phyloP scores from a whole-genome alignment of 83 land plant genomes.

The Picea mariana region DNA sequence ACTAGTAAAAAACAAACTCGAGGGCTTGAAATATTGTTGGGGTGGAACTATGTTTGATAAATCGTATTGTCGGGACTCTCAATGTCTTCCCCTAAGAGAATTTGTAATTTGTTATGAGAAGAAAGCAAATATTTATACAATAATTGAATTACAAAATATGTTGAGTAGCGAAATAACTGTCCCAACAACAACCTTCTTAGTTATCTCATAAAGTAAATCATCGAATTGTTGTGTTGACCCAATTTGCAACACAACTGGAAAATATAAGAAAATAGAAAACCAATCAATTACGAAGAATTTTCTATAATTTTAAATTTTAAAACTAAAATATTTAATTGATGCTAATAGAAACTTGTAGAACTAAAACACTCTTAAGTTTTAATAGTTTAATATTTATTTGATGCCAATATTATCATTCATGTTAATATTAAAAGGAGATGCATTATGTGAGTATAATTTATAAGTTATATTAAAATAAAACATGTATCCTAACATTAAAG shows the following conservation, averaged over 20 bases:
- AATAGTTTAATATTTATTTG: too few relatives aligned
- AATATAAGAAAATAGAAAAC: too few relatives aligned
- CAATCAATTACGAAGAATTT: too few relatives aligned
- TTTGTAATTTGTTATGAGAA: neutral
- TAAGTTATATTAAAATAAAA: too few relatives aligned
- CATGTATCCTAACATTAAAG: too few relatives aligned
- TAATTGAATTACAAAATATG: neutral
- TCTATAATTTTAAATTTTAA: too few relatives aligned
- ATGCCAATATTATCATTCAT: too few relatives aligned
- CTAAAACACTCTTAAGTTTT: too few relatives aligned
- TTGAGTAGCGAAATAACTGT: neutral
- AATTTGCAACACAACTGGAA: conserved; percentile 42
- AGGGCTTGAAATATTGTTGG: neutral
- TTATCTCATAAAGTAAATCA: conserved; percentile 36
- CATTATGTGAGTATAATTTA: too few relatives aligned
- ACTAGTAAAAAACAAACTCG: neutral
- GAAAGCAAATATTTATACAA: neutral
- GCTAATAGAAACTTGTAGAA: too few relatives aligned
- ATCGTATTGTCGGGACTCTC: conserved; percentile 34
- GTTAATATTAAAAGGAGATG: too few relatives aligned
- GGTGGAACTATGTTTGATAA: conserved; percentile 44
- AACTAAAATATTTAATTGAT: too few relatives aligned
- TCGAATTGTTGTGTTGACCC: conserved; percentile 68
- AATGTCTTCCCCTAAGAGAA: conserved; percentile 45
- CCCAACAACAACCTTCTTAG: conserved; percentile 36